These are phyloP conservation scores for Microcos paniculata DNA, from an alignment of 345 rosid species.

Conservation along the genomic window DNA sequence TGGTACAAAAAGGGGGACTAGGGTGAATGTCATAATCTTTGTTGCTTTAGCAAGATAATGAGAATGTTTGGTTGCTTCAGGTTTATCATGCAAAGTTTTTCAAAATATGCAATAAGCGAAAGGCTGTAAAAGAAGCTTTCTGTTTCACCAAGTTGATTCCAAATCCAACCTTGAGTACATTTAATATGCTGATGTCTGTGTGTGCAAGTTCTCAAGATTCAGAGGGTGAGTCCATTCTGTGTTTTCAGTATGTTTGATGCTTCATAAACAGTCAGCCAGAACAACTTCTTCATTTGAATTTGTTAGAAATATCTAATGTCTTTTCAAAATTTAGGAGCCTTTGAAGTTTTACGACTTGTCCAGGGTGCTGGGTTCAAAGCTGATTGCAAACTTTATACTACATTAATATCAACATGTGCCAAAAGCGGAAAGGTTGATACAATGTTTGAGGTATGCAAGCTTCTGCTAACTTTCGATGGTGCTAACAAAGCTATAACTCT, in stretches of 20 bases:
- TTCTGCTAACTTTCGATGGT: slow-evolving; percentile 23
- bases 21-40: not conserved
- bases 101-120: slow-evolving; percentile 60
- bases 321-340: slow-evolving; percentile 55
- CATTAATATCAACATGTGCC: slow-evolving; percentile 89
- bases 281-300: not conserved
- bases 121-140: slow-evolving; percentile 80
- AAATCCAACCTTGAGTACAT: slow-evolving; percentile 88
- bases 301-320: slow-evolving; percentile 23
- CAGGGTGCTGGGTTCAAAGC: slow-evolving; percentile 65
- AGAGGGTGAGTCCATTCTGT: slow-evolving; percentile 50
- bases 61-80: slow-evolving; percentile 39
- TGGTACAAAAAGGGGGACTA: not conserved
- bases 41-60: slow-evolving; percentile 14
- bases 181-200: slow-evolving; percentile 93
- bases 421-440: slow-evolving; percentile 93
- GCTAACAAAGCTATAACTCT: not conserved
- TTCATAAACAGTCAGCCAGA: slow-evolving; percentile 4
- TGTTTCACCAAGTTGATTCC: slow-evolving; percentile 76
- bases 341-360: slow-evolving; percentile 65
- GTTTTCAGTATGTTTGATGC: not conserved
- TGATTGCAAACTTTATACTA: slow-evolving; percentile 91
- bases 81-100: slow-evolving; percentile 85
- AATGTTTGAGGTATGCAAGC: slow-evolving; percentile 79
- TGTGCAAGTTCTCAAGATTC: slow-evolving; percentile 77